Conservation (phyloP, 2,329 filamentous ascomycete species). For the Arthrinium puccinioides region DNA sequence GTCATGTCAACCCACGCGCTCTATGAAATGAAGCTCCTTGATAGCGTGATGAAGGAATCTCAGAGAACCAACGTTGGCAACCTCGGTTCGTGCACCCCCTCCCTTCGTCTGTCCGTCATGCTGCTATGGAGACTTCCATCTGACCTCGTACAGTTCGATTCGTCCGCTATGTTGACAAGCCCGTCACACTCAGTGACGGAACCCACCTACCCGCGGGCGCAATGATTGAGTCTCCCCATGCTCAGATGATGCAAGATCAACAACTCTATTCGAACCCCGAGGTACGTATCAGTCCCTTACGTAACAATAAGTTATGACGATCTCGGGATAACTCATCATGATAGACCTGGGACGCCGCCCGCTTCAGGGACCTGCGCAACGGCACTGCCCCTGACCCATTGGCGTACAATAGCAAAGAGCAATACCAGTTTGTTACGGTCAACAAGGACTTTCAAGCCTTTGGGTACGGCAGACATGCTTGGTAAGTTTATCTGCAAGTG, state of each 20-base stretch:
- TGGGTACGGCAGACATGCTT: conserved; percentile 32
- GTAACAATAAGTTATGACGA: no score
- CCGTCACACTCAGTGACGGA: conserved; percentile 16
- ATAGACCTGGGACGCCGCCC: conserved; percentile 24
- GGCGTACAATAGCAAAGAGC: conserved; percentile 19
- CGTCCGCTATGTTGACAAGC: conserved; percentile 28
- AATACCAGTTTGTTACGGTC: conserved; percentile 33
- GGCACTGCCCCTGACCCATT: conserved; percentile 14
- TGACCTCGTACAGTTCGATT: conserved; percentile 30
- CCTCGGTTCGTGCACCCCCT: conserved; percentile 8
- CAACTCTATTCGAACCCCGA: conserved; percentile 24
- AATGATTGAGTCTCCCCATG: conserved; percentile 29
- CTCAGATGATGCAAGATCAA: conserved; percentile 24
- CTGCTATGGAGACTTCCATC: background rate
- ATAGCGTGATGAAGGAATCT: conserved; percentile 28
- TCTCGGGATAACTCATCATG: conserved; percentile 1
- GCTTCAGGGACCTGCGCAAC: conserved; percentile 25
- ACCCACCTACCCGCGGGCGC: conserved; percentile 29
- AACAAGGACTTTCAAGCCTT: conserved; percentile 25
- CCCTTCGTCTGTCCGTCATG: background rate
- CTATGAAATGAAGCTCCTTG: conserved; percentile 29
- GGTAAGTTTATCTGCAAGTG: conserved; percentile 6
- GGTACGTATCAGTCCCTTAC: conserved; percentile 7
- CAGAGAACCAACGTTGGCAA: conserved; percentile 18
- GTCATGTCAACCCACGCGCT: conserved; percentile 23